These are phyloP conservation scores for Russula virescens DNA, from an alignment of 768 basidiomycete genomes.

Conservation along the genomic window DNA sequence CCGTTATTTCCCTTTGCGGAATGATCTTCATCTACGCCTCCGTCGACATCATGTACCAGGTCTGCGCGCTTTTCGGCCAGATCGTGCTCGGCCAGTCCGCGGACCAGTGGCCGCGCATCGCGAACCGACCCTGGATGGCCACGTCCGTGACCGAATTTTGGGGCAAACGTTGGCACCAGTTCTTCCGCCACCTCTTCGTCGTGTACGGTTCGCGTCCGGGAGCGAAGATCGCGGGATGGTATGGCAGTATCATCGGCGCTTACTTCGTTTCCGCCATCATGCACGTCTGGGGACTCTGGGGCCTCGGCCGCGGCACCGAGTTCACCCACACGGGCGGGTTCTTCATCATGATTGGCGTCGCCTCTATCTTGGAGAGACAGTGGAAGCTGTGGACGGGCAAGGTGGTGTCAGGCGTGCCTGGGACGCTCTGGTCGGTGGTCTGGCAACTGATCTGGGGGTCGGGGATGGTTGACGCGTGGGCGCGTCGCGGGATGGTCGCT, in stretches of 20 bases:
- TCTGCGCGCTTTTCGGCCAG: conserved; percentile 28
- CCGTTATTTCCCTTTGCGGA: conserved; percentile 10
- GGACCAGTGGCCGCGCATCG: conserved; percentile 35
- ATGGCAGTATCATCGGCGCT: conserved; percentile 49
- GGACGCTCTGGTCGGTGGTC: conserved; percentile 46
- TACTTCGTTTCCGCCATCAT: conserved; percentile 56
- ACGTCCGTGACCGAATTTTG: conserved; percentile 39
- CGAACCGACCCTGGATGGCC: conserved; percentile 34
- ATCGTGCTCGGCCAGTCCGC: conserved; percentile 31
- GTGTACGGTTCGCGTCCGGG: conserved; percentile 33
- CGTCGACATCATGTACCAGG: conserved; percentile 26
- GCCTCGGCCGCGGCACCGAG: conserved; percentile 54
- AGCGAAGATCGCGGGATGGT: conserved; percentile 40
- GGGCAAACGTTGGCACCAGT: conserved; percentile 38
- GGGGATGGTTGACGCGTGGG: conserved; percentile 21
- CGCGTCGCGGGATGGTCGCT: conserved; percentile 17
- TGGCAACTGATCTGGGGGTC: conserved; percentile 45
- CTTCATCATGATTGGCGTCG: conserved; percentile 55
- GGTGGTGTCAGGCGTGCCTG: conserved; percentile 43
- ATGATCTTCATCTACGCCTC: conserved; percentile 22
- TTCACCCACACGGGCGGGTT: conserved; percentile 41
- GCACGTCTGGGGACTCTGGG: conserved; percentile 55
- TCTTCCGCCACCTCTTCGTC: conserved; percentile 33
- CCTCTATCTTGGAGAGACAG: conserved; percentile 43
- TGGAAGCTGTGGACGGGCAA: conserved; percentile 43